Conservation (phyloP, 2,329 filamentous ascomycete genomes). For the Beauveria australis region DNA sequence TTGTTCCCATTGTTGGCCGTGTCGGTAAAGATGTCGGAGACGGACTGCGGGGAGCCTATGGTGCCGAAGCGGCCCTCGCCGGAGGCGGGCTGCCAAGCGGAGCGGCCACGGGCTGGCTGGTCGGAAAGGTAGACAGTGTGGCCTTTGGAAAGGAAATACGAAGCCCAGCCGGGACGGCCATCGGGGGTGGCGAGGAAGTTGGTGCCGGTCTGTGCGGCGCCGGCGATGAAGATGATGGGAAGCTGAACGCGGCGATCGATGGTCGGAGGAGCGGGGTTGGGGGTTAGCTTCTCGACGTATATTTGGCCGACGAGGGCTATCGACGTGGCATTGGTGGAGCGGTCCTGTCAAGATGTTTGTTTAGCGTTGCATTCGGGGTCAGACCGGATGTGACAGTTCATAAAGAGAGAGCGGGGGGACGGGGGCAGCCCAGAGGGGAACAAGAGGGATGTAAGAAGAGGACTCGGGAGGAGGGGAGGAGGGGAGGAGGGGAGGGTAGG, state of each 20-base stretch:
- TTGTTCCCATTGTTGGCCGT: conserved; percentile 17
- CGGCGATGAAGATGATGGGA: conserved; percentile 25
- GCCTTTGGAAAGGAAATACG: conserved; percentile 31
- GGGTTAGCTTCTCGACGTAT: conserved; percentile 26
- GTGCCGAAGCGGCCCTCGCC: conserved; percentile 19
- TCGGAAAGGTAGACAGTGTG: conserved; percentile 33
- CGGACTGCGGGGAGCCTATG: conserved; percentile 17
- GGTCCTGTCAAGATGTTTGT: conserved; percentile 7
- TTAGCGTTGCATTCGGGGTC: background rate
- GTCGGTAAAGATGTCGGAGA: conserved; percentile 22
- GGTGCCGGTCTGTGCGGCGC: conserved; percentile 22
- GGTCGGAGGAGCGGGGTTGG: conserved; percentile 11
- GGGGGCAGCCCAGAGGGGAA: no score
- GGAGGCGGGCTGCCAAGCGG: conserved; percentile 18
- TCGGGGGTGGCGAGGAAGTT: conserved; percentile 33
- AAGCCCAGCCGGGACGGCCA: conserved; percentile 31
- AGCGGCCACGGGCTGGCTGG: conserved; percentile 27
- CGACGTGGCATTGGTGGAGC: conserved; percentile 12
- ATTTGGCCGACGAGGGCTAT: conserved; percentile 20
- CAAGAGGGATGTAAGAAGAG: no score
- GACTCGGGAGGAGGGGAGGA: no score
- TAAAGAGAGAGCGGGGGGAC: no score
- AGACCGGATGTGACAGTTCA: background rate
- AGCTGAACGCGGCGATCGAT: conserved; percentile 13
- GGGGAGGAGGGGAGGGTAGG: no score